Evolutionary conservation across 1,139 yeast species (phyloP), one percentile per base, ranked within the genome.

Genomic region (Zygotorulaspora mrakii): DNA sequence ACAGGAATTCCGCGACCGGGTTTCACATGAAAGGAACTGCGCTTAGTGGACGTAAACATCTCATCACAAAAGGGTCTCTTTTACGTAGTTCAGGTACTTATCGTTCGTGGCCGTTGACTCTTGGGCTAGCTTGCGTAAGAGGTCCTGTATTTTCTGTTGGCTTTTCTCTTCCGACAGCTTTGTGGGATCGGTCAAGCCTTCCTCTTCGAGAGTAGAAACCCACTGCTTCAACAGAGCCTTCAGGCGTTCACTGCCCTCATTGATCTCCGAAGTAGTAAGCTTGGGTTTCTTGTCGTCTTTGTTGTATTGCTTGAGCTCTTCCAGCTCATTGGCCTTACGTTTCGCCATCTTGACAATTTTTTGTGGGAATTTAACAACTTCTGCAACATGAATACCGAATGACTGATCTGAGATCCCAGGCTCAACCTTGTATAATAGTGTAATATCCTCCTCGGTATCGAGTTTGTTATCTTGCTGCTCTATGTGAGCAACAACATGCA

Each of bases 341-440:
- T 91, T 91, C 3, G 98, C 96, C 97, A 91, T 91, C 42, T 77
- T 75, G 37, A 91, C 78, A 35, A 91, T 91, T 61, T 89, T 89
- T 20, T 70, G 68, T 1, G 98, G 98, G 61, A 91, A 91, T 50
- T 85, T 82, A 24, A 91, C 97, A 33, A 89, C 78, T 63, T 91
- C 97, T 0, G 98, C 97, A 29, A 91, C 98, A 61, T 91, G 95
- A 35, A 91, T 88, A 64, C 98, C 98, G 65, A 91, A 91, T 0
- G 96, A 88, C 60, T 88, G 94, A 59, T 88, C 95, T 2, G 95
- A 80, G 40, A 88, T 76, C 10, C 98, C 98, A 1, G 86, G 85
- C 52, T 86, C 96, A 11, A 91, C 96, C 56, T 82, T 85, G 64
- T 89, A 91, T 55, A 91, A 69, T 49, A 91, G 70, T 0, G 97